Conservation (phyloP, 208 protist genomes). For the Trypanosoma grayi region DNA sequence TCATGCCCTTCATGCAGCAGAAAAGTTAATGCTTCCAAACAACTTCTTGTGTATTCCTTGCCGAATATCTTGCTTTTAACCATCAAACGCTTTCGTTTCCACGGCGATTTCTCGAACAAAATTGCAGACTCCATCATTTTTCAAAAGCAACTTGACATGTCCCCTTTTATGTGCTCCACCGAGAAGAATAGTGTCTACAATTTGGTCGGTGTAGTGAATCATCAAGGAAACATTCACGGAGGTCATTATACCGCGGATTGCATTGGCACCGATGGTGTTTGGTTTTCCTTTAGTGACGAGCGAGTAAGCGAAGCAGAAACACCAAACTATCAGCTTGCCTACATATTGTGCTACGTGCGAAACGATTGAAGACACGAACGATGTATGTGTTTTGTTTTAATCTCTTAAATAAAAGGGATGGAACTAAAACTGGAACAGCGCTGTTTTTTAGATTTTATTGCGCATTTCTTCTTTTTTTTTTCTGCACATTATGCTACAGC, state of each 20-base stretch:
- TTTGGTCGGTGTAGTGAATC: constrained; percentile 87
- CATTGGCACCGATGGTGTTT: constrained; percentile 52
- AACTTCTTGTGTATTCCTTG: constrained; percentile 67
- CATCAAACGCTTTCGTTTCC: constrained; percentile 76
- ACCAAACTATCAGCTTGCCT: constrained; percentile 59
- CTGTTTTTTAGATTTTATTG: too few species aligned
- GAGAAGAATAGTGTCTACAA: constrained; percentile 57
- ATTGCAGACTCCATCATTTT: constrained; percentile 62
- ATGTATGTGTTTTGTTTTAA: constrained; percentile 2
- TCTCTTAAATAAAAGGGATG: not conserved
- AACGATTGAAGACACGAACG: constrained; percentile 3
- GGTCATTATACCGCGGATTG: constrained; percentile 91
- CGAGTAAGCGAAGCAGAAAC: constrained; percentile 27
- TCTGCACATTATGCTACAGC: not conserved
- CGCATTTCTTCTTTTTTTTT: constrained; percentile 9
- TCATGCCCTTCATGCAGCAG: constrained; percentile 56
- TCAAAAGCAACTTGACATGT: constrained; percentile 58
- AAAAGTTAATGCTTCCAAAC: constrained; percentile 74
- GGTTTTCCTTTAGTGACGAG: constrained; percentile 87
- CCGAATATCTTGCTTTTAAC: constrained; percentile 83
- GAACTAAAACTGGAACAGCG: not conserved
- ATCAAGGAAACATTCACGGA: constrained; percentile 87
- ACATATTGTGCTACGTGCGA: constrained; percentile 80
- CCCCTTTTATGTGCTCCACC: constrained; percentile 57
- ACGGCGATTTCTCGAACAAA: constrained; percentile 84